Conservation (phyloP, 768 basidiomycete genomes). For the Boletus reticuloceps region DNA sequence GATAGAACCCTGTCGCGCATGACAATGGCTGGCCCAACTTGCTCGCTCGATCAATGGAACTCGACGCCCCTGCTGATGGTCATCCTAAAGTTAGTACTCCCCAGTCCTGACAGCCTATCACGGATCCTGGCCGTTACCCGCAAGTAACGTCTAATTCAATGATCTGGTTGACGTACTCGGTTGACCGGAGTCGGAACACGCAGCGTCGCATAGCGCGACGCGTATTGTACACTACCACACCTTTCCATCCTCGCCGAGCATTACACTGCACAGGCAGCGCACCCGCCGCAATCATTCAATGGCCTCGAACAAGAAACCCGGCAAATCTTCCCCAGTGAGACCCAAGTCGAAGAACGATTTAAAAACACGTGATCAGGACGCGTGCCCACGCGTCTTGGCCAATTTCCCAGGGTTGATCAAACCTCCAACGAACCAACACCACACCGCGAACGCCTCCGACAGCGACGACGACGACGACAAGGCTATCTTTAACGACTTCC, state of each 20-base stretch:
- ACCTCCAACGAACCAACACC: background rate
- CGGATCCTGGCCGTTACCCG: background rate
- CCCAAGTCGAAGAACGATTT: background rate
- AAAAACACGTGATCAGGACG: conserved; percentile 29
- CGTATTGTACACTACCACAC: background rate
- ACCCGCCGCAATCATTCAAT: background rate
- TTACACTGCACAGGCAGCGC: background rate
- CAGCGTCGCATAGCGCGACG: background rate
- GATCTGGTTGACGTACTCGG: conserved; percentile 18
- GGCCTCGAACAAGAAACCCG: conserved; percentile 2
- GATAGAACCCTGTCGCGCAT: no score
- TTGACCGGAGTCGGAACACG: conserved; percentile 7
- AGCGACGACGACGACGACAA: conserved; percentile 2
- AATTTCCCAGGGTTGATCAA: conserved; percentile 33
- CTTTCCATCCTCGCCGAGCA: background rate
- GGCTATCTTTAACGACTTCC: background rate
- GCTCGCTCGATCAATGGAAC: no score
- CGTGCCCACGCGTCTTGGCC: conserved; percentile 24
- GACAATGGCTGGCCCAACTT: no score
- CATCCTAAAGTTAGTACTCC: no score
- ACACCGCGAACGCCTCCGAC: background rate
- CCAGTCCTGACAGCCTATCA: no score
- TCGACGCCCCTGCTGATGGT: no score
- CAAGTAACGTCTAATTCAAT: background rate
- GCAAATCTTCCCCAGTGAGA: background rate